Evolutionary conservation across 257 asterid genomes (phyloP).

Genomic region (Echites panduratus): DNA sequence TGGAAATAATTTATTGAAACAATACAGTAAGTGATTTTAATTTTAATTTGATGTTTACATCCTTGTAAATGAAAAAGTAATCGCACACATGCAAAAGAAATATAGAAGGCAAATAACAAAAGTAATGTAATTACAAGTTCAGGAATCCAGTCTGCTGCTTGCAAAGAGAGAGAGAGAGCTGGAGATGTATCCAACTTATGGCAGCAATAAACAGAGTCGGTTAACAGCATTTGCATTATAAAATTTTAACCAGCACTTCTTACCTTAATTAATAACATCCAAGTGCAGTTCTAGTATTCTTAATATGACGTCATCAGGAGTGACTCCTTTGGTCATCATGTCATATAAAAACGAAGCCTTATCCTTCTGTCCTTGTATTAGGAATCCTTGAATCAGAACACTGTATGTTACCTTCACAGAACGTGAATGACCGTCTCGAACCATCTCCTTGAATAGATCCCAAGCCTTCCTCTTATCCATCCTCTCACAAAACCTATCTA

Average conservation of each 20-base stretch:
- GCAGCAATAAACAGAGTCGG: neutral
- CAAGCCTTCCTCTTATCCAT: constrained; percentile 33
- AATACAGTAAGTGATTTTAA: too few species aligned
- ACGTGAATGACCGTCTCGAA: constrained; percentile 29
- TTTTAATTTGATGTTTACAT: neutral
- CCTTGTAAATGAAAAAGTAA: neutral
- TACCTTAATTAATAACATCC: neutral
- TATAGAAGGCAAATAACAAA: neutral
- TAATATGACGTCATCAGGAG: constrained; percentile 16
- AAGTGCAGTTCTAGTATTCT: neutral
- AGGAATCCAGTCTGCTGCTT: neutral
- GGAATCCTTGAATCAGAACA: constrained; percentile 41
- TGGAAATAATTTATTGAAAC: too few species aligned
- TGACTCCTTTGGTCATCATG: constrained; percentile 33
- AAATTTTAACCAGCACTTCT: neutral
- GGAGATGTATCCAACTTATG: neutral
- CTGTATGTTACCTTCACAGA: constrained; percentile 41
- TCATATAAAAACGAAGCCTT: constrained; percentile 26
- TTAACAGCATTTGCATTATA: neutral
- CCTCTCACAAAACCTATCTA: constrained; percentile 44
- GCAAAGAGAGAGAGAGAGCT: neutral
- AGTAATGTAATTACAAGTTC: neutral
- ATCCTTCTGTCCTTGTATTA: constrained; percentile 28
- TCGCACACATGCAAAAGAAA: neutral
- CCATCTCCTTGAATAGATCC: constrained; percentile 44